Evolutionary conservation across 2,329 filamentous ascomycete genomes (phyloP), one percentile per base, ranked within the genome.

Genomic region (Colletotrichum sp.): DNA sequence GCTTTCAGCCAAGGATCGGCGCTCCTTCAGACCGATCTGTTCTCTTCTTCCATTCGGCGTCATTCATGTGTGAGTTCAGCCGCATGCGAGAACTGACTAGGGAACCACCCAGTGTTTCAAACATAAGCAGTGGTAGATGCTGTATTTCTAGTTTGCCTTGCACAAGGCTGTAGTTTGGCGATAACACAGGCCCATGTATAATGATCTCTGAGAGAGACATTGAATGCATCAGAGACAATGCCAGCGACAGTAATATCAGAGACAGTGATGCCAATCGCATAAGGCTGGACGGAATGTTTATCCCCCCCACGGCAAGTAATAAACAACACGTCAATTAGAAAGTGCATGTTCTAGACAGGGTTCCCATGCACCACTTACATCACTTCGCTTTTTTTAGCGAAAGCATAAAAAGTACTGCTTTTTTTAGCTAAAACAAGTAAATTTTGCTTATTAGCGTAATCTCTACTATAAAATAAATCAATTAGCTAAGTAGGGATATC

Each of bases 211-310:
- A 34, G 34, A 65, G 34, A 66, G 24, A 49, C 36, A 13, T 30
- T 32, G 13, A 21, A 28, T 16, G 13, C 21, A 28, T 62, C 59
- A 39, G n/a, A 64, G n/a, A 64, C 32, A 62, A 44, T 36, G 32
- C 13, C 60, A 26, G 7, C 28, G 26, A 34, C 10, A 13, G 32
- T 64, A 21, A 30, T 62, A 30, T 24, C 24, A 66, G 39, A 66
- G 39, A 52, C 26, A 55, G 36, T 34, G 26, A 70, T 70, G 68
- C 30, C 21, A 70, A 63, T 30, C 49, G 55, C 32, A 39, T 75
- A 64, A 72, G 72, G 72, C 63, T 75, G 63, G 44, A 18, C 21
- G 52, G 55, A 71, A 75, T 72, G 72, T 49, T 67, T 55, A 44
- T 62, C 26, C 24, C 30, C 36, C 49, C 24, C 15, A 24, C 36